A percentile compares a stretch with the other conserved stretches of the same genome.
Conservation (phyloP, 805 yeast species). For the Candida cerambycidarum region DNA sequence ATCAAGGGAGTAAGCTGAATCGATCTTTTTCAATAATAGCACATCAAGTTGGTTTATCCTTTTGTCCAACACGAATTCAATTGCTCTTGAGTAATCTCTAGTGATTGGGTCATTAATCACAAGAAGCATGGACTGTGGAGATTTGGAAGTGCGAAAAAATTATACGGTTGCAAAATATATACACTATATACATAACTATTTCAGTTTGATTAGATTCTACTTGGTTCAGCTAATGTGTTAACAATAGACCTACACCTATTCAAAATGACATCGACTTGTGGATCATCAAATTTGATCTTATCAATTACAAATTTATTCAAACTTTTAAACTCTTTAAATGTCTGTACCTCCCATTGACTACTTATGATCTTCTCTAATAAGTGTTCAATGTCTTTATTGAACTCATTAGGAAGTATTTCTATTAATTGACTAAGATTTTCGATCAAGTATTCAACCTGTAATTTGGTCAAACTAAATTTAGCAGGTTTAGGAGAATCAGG, state of each 20-base stretch:
- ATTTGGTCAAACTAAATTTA: not conserved
- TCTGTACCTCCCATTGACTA: constrained; percentile 2
- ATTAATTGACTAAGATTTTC: not conserved
- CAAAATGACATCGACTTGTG: not conserved
- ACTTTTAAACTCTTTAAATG: constrained; percentile 2
- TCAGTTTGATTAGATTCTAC: no score
- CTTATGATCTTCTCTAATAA: not conserved
- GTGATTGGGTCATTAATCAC: constrained; percentile 11
- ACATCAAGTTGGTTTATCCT: constrained; percentile 21
- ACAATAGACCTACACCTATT: not conserved
- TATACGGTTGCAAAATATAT: not conserved
- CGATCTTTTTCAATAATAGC: constrained; percentile 20
- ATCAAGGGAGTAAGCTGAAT: constrained; percentile 25
- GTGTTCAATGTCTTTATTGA: not conserved
- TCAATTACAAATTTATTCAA: constrained; percentile 3
- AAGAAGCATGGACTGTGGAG: constrained; percentile 7
- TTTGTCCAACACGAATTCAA: constrained; percentile 2
- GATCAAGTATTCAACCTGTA: constrained; percentile 4
- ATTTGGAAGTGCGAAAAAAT: not conserved
- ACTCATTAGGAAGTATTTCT: not conserved
- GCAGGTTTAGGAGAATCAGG: not conserved
- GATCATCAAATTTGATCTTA: not conserved
- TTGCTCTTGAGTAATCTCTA: constrained; percentile 11
- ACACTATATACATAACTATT: not conserved
- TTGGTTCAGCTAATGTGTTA: not conserved